Evolutionary conservation across 164 flowering plant species (phyloP).

Genomic region (Warburgia ugandensis): DNA sequence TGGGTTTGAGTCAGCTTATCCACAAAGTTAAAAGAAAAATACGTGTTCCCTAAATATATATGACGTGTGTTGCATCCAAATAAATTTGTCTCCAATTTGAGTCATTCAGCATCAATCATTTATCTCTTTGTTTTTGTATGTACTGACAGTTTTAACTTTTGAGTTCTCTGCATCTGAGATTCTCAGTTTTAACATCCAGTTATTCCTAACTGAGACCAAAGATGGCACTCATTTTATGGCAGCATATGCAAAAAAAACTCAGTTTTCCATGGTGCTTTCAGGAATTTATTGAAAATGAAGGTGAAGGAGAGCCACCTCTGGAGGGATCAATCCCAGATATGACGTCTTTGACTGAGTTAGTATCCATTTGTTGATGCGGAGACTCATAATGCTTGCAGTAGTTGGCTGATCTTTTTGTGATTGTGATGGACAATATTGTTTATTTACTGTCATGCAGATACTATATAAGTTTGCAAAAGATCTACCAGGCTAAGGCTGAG

Average conservation of each 20-base stretch:
- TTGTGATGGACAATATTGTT: constrained; percentile 5
- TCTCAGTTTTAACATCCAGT: too few species aligned
- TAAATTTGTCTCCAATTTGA: too few species aligned
- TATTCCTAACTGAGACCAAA: background rate
- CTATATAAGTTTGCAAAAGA: constrained; percentile 81
- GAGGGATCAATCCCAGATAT: constrained; percentile 98
- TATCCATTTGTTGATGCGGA: too few species aligned
- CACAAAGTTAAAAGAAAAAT: too few species aligned
- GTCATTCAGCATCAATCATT: too few species aligned
- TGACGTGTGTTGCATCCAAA: too few species aligned
- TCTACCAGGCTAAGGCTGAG: constrained; percentile 95
- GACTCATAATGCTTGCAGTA: background rate
- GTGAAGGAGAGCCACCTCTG: constrained; percentile 88
- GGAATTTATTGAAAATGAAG: constrained; percentile 93
- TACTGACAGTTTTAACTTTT: too few species aligned
- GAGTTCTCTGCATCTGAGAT: too few species aligned
- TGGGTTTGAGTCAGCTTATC: too few species aligned
- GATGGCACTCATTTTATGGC: background rate
- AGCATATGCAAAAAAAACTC: background rate
- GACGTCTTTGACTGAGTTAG: constrained; percentile 98
- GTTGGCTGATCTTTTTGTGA: background rate
- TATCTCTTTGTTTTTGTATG: too few species aligned
- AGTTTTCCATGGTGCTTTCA: constrained; percentile 15
- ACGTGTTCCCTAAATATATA: too few species aligned
- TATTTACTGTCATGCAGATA: constrained; percentile 41